These are phyloP conservation scores for Kockovaella imperatae DNA, from an alignment of 768 basidiomycete species.

Conservation along the genomic window DNA sequence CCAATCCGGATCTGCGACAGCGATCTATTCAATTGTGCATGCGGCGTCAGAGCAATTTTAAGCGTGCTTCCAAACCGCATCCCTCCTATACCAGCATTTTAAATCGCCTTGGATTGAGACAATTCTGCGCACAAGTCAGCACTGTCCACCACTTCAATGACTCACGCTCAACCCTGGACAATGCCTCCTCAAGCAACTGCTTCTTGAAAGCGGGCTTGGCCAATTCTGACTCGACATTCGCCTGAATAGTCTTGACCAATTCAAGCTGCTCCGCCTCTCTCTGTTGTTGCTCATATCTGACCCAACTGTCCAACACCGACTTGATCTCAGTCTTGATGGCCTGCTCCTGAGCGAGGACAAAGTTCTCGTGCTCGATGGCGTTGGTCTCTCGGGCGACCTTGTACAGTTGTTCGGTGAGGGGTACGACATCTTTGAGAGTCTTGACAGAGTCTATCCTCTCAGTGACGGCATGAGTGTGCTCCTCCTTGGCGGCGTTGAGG, in stretches of 20 bases:
- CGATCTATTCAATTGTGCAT: conserved; percentile 3
- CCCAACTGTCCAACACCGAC: conserved; percentile 93
- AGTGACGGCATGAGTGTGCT: conserved; percentile 89
- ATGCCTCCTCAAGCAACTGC: conserved; percentile 73
- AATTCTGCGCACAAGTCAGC: conserved; percentile 53
- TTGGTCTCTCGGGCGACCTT: conserved; percentile 94
- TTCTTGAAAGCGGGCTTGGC: conserved; percentile 75
- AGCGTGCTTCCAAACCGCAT: too few relatives aligned
- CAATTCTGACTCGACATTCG: conserved; percentile 37
- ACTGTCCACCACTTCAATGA: conserved; percentile 27
- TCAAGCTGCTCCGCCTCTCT: conserved; percentile 95
- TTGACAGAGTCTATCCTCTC: conserved; percentile 84
- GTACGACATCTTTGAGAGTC: conserved; percentile 92
- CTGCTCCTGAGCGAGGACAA: conserved; percentile 82
- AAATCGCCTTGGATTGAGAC: conserved; percentile 87
- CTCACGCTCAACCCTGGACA: conserved; percentile 89
- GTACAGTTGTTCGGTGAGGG: conserved; percentile 82
- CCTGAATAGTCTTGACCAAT: conserved; percentile 66
- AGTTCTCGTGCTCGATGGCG: conserved; percentile 76
- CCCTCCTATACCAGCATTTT: too few relatives aligned
- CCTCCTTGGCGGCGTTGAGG: conserved; percentile 69
- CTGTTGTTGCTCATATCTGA: conserved; percentile 89
- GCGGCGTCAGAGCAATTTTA: too few relatives aligned
- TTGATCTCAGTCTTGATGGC: conserved; percentile 83
- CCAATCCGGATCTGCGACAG: too few relatives aligned